A percentile compares a stretch with the other conserved stretches of the same genome.
Conservation (phyloP, 768 basidiomycete species). For the Lentinula sp. region DNA sequence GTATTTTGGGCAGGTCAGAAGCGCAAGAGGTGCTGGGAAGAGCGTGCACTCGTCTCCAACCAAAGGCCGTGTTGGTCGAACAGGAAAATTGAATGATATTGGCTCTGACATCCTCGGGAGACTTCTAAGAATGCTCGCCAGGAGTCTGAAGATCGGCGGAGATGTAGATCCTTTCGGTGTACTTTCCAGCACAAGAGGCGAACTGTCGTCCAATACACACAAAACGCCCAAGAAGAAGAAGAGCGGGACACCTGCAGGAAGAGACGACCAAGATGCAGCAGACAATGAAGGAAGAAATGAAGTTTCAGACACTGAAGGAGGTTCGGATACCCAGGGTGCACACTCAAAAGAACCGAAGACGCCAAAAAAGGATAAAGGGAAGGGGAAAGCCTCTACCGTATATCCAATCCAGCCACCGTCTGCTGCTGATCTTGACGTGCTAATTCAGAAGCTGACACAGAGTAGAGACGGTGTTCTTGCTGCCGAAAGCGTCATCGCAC, state of each 20-base stretch:
- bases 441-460: slow-evolving; percentile 48
- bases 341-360: slow-evolving; percentile 9
- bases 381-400: not conserved
- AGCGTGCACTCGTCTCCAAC: slow-evolving; percentile 33
- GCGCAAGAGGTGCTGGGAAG: slow-evolving; percentile 51
- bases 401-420: slow-evolving; percentile 18
- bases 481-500: slow-evolving; percentile 74
- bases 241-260: slow-evolving; percentile 31
- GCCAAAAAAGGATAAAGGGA: slow-evolving; percentile 7
- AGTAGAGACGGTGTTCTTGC: slow-evolving; percentile 74
- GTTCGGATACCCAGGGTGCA: slow-evolving; percentile 3
- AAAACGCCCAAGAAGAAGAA: slow-evolving; percentile 42
- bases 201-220: slow-evolving; percentile 30
- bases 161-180: slow-evolving; percentile 63
- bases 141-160: slow-evolving; percentile 72
- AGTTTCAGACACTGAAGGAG: slow-evolving; percentile 12
- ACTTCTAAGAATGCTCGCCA: slow-evolving; percentile 70
- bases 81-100: slow-evolving; percentile 61
- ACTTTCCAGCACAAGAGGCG: slow-evolving; percentile 11
- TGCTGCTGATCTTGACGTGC: slow-evolving; percentile 41
- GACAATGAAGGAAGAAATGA: slow-evolving; percentile 16
- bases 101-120: slow-evolving; percentile 58
- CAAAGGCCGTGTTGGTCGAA: slow-evolving; percentile 38
- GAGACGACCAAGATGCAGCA: slow-evolving; percentile 23
- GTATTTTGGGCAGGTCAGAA: slow-evolving; percentile 61